Conservation (phyloP, 148 eudicot species). For the Polygonum maritimum region DNA sequence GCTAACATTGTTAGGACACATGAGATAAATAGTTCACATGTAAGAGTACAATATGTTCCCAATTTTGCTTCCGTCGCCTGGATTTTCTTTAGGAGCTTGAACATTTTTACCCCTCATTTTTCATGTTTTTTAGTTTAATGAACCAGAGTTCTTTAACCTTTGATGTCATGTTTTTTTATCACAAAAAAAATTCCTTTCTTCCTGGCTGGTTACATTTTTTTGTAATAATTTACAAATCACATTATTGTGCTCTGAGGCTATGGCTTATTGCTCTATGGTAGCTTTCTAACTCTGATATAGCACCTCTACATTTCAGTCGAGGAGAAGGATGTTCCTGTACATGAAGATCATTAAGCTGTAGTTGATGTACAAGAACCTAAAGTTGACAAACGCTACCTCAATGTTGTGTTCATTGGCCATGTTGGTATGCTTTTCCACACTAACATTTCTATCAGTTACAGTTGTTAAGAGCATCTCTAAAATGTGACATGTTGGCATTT, state of each 20-base stretch:
- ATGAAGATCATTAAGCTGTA: slow-evolving; percentile 27
- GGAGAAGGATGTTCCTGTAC: slow-evolving; percentile 23
- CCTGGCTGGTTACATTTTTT: neutral
- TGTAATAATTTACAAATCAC: neutral
- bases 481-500: neutral
- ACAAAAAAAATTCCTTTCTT: neutral
- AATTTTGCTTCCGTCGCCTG: too few relatives aligned
- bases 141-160: too few relatives aligned
- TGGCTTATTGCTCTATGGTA: neutral
- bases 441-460: neutral
- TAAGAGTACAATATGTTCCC: too few relatives aligned
- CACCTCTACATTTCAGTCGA: slow-evolving; percentile 14
- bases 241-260: neutral
- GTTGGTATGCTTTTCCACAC: slow-evolving; percentile 55
- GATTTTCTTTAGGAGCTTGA: too few relatives aligned
- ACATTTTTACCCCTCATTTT: too few relatives aligned
- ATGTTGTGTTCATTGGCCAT: slow-evolving; percentile 96
- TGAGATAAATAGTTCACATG: too few relatives aligned
- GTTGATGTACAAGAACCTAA: slow-evolving; percentile 27
- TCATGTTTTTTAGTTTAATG: too few relatives aligned
- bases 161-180: neutral
- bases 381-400: slow-evolving; percentile 66
- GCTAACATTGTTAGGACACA: too few relatives aligned
- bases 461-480: neutral
- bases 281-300: neutral